A percentile compares a stretch with the other conserved stretches of the same genome.
phyloP scores from a whole-genome alignment of 2,329 filamentous ascomycete genomes.

The Penicillium expansum region DNA sequence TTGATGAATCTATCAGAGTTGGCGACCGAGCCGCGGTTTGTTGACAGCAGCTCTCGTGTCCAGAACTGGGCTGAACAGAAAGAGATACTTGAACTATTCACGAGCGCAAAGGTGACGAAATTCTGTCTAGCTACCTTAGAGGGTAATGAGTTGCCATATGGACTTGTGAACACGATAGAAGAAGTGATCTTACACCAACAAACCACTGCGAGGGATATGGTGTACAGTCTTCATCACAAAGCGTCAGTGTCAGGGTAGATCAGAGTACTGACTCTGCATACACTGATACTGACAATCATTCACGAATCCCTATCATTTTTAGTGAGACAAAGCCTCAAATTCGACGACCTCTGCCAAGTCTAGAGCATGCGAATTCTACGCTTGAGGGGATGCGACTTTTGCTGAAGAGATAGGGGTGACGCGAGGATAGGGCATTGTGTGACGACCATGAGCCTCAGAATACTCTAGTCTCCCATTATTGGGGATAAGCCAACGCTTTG shows the following conservation, averaged over 20 bases:
- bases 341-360: slow-evolving; percentile 23
- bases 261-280: neutral
- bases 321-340: slow-evolving; percentile 28
- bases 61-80: no score
- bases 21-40: no score
- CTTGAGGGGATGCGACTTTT: slow-evolving; percentile 26
- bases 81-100: no score
- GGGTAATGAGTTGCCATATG: no score
- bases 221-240: slow-evolving; percentile 26
- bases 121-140: no score
- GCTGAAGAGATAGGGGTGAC: neutral
- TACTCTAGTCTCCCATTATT: neutral
- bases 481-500: neutral
- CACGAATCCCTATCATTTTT: slow-evolving; percentile 33
- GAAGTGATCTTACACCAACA: slow-evolving; percentile 48
- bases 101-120: no score
- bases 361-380: slow-evolving; percentile 33
- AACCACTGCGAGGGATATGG: slow-evolving; percentile 41
- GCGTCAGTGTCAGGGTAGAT: slow-evolving; percentile 24
- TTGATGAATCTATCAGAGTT: no score
- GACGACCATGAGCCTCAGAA: neutral
- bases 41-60: no score
- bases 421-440: neutral
- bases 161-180: no score
- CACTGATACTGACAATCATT: neutral